Percentiles rank a stretch among this genome's conserved stretches.
These are phyloP conservation scores for Coemansia sp. DNA, from an alignment of 192 early-diverging fungal species.

Conservation along the genomic window DNA sequence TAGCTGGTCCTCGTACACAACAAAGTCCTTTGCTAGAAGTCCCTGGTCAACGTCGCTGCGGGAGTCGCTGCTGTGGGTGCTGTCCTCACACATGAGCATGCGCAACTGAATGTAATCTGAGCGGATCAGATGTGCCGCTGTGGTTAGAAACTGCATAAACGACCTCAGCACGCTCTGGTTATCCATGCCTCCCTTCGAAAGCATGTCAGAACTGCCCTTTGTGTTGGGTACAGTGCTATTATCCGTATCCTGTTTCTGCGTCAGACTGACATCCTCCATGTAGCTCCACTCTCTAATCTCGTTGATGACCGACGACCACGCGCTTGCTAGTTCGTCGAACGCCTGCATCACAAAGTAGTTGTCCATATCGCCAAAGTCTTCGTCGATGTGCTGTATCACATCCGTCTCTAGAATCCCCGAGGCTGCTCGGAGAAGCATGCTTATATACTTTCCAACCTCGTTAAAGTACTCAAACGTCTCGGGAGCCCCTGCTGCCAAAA, in stretches of 20 bases:
- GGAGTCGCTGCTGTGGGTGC: constrained; percentile 14
- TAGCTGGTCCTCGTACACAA: constrained; percentile 54
- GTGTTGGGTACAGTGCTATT: background rate
- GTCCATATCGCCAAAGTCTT: constrained; percentile 54
- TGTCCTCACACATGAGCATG: constrained; percentile 52
- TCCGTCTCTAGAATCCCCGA: constrained; percentile 38
- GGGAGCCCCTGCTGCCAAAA: constrained; percentile 34
- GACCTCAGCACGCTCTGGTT: constrained; percentile 27
- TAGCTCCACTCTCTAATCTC: constrained; percentile 42
- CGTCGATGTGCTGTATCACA: constrained; percentile 28
- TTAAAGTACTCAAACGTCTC: constrained; percentile 50
- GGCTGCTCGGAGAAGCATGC: constrained; percentile 40
- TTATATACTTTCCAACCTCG: constrained; percentile 48
- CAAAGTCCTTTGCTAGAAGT: constrained; percentile 47
- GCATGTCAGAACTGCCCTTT: background rate
- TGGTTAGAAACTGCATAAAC: constrained; percentile 39
- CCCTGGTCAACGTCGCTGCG: constrained; percentile 39
- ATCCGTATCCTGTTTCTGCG: background rate
- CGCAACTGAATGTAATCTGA: constrained; percentile 48
- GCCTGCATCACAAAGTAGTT: constrained; percentile 57
- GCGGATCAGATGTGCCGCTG: constrained; percentile 45
- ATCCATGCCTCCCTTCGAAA: background rate
- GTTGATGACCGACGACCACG: constrained; percentile 45
- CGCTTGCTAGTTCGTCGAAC: constrained; percentile 53
- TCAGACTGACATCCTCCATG: constrained; percentile 13